Conservation (phyloP, 2,329 filamentous ascomycete species). For the Tolypocladium tundrense region DNA sequence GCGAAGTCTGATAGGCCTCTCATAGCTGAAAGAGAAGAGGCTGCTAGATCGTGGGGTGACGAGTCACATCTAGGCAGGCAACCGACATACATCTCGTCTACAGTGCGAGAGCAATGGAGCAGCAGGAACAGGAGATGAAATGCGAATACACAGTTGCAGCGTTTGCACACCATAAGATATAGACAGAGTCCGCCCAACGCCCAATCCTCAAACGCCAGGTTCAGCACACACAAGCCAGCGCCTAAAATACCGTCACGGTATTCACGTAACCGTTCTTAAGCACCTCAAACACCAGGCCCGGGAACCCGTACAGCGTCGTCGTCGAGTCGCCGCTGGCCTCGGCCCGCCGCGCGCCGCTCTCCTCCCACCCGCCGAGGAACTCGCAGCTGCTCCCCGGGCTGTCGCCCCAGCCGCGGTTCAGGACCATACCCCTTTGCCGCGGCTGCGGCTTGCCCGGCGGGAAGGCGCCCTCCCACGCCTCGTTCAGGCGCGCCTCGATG, state of each 20-base stretch:
- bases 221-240: not conserved
- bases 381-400: constrained; percentile 86
- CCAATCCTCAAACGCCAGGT: not conserved
- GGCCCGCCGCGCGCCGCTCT: constrained; percentile 47
- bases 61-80: too few species aligned
- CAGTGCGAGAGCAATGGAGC: too few species aligned
- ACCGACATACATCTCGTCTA: too few species aligned
- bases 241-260: constrained; percentile 75
- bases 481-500: constrained; percentile 57
- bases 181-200: not conserved
- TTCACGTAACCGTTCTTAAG: constrained; percentile 86
- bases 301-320: constrained; percentile 87
- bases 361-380: constrained; percentile 77
- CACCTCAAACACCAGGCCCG: constrained; percentile 90
- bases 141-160: too few species aligned
- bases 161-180: not conserved
- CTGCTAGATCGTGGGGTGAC: too few species aligned
- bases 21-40: too few species aligned
- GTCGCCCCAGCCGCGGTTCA: constrained; percentile 85
- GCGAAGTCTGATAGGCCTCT: too few species aligned
- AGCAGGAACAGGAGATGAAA: too few species aligned
- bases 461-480: constrained; percentile 61
- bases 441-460: constrained; percentile 39
- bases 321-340: constrained; percentile 48
- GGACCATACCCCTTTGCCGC: constrained; percentile 65